Percentiles rank a stretch among this genome's conserved stretches.
These are phyloP conservation scores for Apophysomyces sp. DNA, from an alignment of 371 early-diverging fungal species.

Conservation along the genomic window DNA sequence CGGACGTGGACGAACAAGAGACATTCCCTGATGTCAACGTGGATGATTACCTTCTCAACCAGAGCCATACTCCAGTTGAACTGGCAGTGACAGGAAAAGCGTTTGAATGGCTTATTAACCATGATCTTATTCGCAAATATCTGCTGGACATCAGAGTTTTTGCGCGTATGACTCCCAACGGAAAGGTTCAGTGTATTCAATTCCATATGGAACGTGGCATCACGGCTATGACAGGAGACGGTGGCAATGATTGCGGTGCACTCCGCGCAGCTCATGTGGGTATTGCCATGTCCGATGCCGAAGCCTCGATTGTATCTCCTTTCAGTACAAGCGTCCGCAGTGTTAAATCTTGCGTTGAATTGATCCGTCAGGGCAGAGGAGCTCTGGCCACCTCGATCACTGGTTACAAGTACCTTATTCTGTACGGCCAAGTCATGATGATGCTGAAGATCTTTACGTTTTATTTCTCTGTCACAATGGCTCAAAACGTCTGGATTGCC, in stretches of 20 bases:
- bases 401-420: slow-evolving; percentile 69
- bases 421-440: slow-evolving; percentile 78
- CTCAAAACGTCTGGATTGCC: slow-evolving; percentile 65
- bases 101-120: slow-evolving; percentile 50
- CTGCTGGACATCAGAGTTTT: slow-evolving; percentile 65
- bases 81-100: slow-evolving; percentile 76
- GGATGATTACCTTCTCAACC: slow-evolving; percentile 29
- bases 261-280: slow-evolving; percentile 91
- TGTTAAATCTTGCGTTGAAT: slow-evolving; percentile 70
- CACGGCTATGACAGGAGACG: slow-evolving; percentile 94
- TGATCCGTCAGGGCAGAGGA: slow-evolving; percentile 73
- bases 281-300: slow-evolving; percentile 84
- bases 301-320: slow-evolving; percentile 84
- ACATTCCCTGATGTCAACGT: slow-evolving; percentile 33
- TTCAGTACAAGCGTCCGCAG: slow-evolving; percentile 76
- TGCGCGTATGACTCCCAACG: slow-evolving; percentile 78
- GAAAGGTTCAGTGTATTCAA: slow-evolving; percentile 73
- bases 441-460: slow-evolving; percentile 64
- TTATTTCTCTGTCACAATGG: slow-evolving; percentile 54
- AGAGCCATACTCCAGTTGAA: slow-evolving; percentile 48
- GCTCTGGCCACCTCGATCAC: slow-evolving; percentile 78
- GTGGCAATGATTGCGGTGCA: slow-evolving; percentile 96
- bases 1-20: slow-evolving; percentile 52
- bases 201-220: slow-evolving; percentile 75
- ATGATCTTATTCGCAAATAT: slow-evolving; percentile 46